Percentiles rank a stretch among this genome's conserved stretches.
Evolutionary conservation across 2,329 filamentous ascomycete genomes (phyloP).

Genomic region (Ceratocystis destructans): DNA sequence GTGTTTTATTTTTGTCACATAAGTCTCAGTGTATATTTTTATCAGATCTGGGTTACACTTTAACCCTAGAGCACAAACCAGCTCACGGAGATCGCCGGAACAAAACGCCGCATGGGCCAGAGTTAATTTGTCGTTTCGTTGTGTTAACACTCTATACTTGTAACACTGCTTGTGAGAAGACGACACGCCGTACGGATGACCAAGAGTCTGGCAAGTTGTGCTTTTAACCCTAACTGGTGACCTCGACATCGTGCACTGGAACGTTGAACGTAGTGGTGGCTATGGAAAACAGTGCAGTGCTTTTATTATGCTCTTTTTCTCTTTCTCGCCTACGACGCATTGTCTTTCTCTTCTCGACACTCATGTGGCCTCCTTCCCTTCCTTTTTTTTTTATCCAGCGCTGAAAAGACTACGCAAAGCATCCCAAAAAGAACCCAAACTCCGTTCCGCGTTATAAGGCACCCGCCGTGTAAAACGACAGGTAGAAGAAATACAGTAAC

Average conservation of each 20-base stretch:
- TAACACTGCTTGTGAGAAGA: neutral
- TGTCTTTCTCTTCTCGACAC: neutral
- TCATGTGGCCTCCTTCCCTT: neutral
- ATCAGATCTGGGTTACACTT: constrained; percentile 1
- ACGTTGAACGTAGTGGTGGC: neutral
- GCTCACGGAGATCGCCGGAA: constrained; percentile 6
- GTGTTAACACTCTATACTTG: neutral
- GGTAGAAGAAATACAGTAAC: neutral
- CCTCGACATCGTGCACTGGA: too few relatives aligned
- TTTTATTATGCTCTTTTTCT: neutral
- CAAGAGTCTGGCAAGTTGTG: too few relatives aligned
- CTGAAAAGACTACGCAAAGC: neutral
- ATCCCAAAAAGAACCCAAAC: constrained; percentile 7
- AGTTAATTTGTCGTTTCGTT: neutral
- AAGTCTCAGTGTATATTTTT: neutral
- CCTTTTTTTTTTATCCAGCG: neutral
- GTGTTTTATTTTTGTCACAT: constrained; percentile 6
- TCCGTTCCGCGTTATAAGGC: neutral
- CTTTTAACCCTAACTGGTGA: neutral
- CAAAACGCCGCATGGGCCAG: constrained; percentile 1
- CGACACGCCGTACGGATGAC: too few relatives aligned
- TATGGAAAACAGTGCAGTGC: neutral
- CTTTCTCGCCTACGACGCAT: neutral
- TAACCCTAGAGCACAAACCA: constrained; percentile 8
- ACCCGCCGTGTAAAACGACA: neutral